Evolutionary conservation across 2,329 filamentous ascomycete genomes (phyloP), one percentile per base, ranked within the genome.

Genomic region (Metarhizium album): DNA sequence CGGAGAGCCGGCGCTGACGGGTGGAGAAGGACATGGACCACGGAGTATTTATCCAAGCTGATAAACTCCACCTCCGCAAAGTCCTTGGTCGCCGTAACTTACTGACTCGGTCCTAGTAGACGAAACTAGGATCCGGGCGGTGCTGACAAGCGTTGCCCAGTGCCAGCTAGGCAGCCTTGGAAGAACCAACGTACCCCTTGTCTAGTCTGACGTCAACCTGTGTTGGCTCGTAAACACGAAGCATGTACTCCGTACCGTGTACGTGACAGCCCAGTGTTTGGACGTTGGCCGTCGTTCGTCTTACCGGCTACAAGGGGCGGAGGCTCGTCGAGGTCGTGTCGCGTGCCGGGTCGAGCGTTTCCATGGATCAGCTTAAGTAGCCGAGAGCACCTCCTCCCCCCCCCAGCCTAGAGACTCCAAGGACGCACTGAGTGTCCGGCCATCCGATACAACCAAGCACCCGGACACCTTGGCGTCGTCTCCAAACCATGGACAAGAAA

Each of bases 401-500:
- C 27, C 27, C n/a, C n/a, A n/a, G n/a, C n/a, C n/a, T n/a, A n/a
- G 5, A 29, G 27, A 29, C 27, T 29, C 27, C n/a, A n/a, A n/a
- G n/a, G n/a, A n/a, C n/a, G n/a, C n/a, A n/a, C n/a, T n/a, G n/a
- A n/a, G n/a, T n/a, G n/a, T n/a, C n/a, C n/a, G n/a, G n/a, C n/a
- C n/a, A n/a, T n/a, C n/a, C n/a, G n/a, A n/a, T n/a, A n/a, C n/a
- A n/a, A n/a, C n/a, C n/a, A n/a, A n/a, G n/a, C n/a, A n/a, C n/a
- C n/a, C n/a, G n/a, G n/a, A n/a, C n/a, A n/a, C 29, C 11, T 31
- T 16, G 4, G 4, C 35, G 4, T 38, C 16, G 35, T 42, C 38
- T 42, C 18, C n/a, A 22, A 9, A 47, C 31, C 45, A 54, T 50
- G 56, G 50, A 56, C 31, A 54, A 55, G 40, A 56, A 56, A 37